These are phyloP conservation scores for Sonneratia alba DNA, from an alignment of 345 rosid species.

Conservation along the genomic window DNA sequence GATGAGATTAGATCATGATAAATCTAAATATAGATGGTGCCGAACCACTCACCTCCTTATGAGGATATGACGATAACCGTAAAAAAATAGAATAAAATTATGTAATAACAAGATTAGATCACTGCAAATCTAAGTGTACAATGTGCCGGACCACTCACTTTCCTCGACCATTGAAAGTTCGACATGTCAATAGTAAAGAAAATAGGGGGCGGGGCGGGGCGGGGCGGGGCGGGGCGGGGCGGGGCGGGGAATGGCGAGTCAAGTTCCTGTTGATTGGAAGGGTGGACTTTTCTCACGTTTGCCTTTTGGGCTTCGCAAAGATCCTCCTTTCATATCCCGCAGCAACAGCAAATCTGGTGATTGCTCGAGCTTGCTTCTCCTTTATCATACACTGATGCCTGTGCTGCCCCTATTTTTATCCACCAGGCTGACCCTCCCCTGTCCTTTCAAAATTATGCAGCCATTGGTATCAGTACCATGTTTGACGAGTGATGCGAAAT, in stretches of 20 bases:
- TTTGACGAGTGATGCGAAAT: neutral
- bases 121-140: too few species aligned
- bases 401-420: neutral
- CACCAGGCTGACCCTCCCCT: neutral
- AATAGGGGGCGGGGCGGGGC: too few species aligned
- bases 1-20: too few species aligned
- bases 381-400: neutral
- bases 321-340: neutral
- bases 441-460: neutral
- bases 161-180: too few species aligned
- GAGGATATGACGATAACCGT: too few species aligned
- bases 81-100: too few species aligned
- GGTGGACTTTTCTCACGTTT: neutral
- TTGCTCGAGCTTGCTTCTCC: neutral
- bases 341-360: neutral
- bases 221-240: too few species aligned
- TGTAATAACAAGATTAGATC: too few species aligned
- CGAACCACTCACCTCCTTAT: too few species aligned
- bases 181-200: neutral
- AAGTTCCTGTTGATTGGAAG: neutral
- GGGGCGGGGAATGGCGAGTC: neutral
- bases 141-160: too few species aligned
- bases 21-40: too few species aligned
- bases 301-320: neutral
- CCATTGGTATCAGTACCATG: neutral